Evolutionary conservation across 1,284 basidiomycete genomes (phyloP), one percentile per base, ranked within the genome.

Genomic region (Xerocomus cyaneibrunnescens): DNA sequence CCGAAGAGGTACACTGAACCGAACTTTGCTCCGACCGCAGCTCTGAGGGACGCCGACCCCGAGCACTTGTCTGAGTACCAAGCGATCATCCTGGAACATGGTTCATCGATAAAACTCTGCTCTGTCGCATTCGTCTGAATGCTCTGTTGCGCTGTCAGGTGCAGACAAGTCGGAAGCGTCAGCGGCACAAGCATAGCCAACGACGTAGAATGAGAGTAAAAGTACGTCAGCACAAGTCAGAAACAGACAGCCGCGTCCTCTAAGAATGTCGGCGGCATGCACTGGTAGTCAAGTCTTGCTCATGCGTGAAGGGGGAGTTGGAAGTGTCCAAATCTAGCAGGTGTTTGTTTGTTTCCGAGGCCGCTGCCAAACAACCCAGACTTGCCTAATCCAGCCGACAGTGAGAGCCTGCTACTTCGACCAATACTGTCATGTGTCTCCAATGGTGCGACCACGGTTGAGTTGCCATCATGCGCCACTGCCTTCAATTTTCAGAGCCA

Each of bases 1-100:
- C 65, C 64, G 48, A 73, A 73, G 17, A 72, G 52, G 51, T 70
- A 73, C 0, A 74, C 54, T 7, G 73, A 70, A n/a, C 72, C 72
- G n/a, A 64, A 58, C 21, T 65, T 55, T 27, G 65, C 68, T 9
- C 73, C 73, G 3, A 73, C 52, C 3, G 72, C 72, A n/a, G 42
- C 57, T n/a, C 63, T 55, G 23, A 57, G 46, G 22, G 43, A 41
- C 9, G 47, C 47, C 3, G 46, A 43, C 6, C 51, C 47, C 2
- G 50, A 49, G 13, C 52, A 28, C 13, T 13, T 34, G 8, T 45
- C 34, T 6, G 54, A 44, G 10, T 55, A 45, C 68, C 68, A 66
- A 3, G 68, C 48, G 5, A 53, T 35, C 12, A 69, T 47, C 9
- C 31, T 54, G 7, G 66, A 50, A 17, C 50, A 56, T 4, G 41